Evolutionary conservation across 2,329 filamentous ascomycete genomes (phyloP).

Genomic region (Xylariaceae sp.): DNA sequence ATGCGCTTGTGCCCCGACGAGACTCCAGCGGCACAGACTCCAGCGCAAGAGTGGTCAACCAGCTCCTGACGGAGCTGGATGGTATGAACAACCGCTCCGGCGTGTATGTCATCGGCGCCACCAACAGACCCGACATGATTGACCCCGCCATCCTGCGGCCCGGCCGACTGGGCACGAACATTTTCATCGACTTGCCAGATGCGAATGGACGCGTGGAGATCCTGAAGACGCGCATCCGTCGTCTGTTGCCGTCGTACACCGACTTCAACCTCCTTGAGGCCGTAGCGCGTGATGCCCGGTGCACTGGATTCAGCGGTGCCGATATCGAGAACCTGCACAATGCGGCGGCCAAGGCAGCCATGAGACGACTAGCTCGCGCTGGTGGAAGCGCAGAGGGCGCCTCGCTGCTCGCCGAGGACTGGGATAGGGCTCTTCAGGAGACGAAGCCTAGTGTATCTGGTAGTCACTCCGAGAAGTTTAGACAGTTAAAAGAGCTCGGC

Average conservation of each 20-base stretch:
- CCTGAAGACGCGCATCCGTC: slow-evolving; percentile 55
- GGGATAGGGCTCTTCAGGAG: slow-evolving; percentile 47
- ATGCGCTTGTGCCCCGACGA: slow-evolving; percentile 81
- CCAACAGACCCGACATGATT: slow-evolving; percentile 93
- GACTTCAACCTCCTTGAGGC: slow-evolving; percentile 32
- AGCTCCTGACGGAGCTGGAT: slow-evolving; percentile 88
- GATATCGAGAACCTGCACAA: slow-evolving; percentile 53
- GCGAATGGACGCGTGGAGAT: slow-evolving; percentile 80
- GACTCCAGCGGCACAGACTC: slow-evolving; percentile 76
- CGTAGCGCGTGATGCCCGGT: slow-evolving; percentile 62
- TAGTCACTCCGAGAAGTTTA: slow-evolving; percentile 38
- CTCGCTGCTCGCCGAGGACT: slow-evolving; percentile 40
- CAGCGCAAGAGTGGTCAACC: slow-evolving; percentile 86
- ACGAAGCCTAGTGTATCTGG: slow-evolving; percentile 48
- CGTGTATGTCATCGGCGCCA: slow-evolving; percentile 92
- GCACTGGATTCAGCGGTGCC: slow-evolving; percentile 70
- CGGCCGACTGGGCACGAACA: slow-evolving; percentile 77
- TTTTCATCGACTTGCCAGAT: slow-evolving; percentile 83
- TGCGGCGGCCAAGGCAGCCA: slow-evolving; percentile 28
- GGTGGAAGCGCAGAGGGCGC: slow-evolving; percentile 13
- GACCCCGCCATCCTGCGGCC: slow-evolving; percentile 92
- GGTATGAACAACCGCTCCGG: slow-evolving; percentile 74
- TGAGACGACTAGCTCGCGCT: slow-evolving; percentile 21
- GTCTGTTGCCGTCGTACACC: slow-evolving; percentile 26
- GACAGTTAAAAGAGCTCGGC: slow-evolving; percentile 33